A percentile compares a stretch with the other conserved stretches of the same genome.
phyloP scores from a whole-genome alignment of 768 basidiomycete species.

The Agaricus subrufescens region DNA sequence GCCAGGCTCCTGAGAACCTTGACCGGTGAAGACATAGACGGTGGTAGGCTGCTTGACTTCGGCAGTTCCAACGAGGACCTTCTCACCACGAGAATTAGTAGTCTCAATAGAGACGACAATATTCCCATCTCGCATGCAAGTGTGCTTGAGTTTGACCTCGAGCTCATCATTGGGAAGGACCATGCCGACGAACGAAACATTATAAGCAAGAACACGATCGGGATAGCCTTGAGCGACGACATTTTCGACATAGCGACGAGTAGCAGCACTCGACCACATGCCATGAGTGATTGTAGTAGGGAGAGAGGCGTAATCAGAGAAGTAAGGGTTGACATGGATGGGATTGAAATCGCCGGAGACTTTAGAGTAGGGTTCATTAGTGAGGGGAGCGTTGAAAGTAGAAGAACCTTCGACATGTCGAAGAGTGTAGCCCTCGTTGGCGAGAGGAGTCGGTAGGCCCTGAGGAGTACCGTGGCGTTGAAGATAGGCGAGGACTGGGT shows the following conservation, averaged over 20 bases:
- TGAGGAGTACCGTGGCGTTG: constrained; percentile 84
- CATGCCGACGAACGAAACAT: constrained; percentile 97
- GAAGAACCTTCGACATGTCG: constrained; percentile 56
- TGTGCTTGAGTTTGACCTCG: constrained; percentile 81
- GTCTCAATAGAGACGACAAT: constrained; percentile 90
- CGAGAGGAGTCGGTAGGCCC: constrained; percentile 71
- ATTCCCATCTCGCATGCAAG: constrained; percentile 89
- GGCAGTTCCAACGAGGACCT: constrained; percentile 87
- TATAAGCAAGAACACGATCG: constrained; percentile 85
- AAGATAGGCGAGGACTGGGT: constrained; percentile 90
- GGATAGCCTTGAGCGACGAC: constrained; percentile 92
- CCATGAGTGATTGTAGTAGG: constrained; percentile 98
- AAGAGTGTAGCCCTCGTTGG: constrained; percentile 85
- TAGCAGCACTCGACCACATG: constrained; percentile 94
- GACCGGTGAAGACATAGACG: constrained; percentile 97
- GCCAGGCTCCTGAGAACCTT: constrained; percentile 95
- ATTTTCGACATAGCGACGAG: constrained; percentile 87
- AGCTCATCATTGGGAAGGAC: constrained; percentile 88
- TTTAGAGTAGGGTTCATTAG: constrained; percentile 94
- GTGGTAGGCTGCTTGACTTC: constrained; percentile 92
- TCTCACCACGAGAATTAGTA: constrained; percentile 79
- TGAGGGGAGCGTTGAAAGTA: constrained; percentile 76
- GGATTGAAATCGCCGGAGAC: constrained; percentile 99
- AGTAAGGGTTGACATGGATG: constrained; percentile 98
- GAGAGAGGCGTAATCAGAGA: constrained; percentile 87